Evolutionary conservation across 768 basidiomycete genomes (phyloP).

Genomic region (Mrakia blollopis): DNA sequence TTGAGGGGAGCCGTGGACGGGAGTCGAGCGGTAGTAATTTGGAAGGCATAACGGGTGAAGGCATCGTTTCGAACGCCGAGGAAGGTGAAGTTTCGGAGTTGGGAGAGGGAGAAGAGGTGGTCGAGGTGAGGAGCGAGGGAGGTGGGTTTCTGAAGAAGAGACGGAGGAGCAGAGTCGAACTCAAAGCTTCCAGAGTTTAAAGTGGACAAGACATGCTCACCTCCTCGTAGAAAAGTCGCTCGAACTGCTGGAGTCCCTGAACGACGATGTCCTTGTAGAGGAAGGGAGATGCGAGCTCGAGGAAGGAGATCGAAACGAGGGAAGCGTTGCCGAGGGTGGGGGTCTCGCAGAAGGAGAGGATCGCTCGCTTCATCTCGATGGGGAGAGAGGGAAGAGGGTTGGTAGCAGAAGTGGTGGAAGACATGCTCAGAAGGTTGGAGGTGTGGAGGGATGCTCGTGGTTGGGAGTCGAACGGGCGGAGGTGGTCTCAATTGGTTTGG

Average conservation of each 20-base stretch:
- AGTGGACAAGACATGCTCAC: not conserved
- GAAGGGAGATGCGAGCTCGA: no score
- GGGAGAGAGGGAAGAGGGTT: no score
- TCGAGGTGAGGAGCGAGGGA: constrained; percentile 2
- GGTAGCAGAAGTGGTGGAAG: no score
- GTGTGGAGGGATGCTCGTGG: no score
- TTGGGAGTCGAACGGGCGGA: no score
- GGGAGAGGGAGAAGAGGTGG: not conserved
- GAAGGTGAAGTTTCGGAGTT: not conserved
- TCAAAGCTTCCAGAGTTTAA: no score
- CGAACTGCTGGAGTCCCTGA: not conserved
- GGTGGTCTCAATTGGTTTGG: no score
- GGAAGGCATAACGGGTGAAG: not conserved
- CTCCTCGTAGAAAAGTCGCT: not conserved
- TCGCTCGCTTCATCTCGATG: no score
- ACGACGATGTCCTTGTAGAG: not conserved
- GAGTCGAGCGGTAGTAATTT: not conserved
- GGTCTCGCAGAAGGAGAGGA: no score
- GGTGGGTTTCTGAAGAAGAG: not conserved
- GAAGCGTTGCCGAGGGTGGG: no score
- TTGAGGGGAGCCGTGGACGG: not conserved
- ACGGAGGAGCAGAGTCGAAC: not conserved
- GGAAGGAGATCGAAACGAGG: constrained; percentile 53
- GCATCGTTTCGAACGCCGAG: not conserved
- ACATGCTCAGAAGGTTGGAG: no score